Evolutionary conservation across 2,329 filamentous ascomycete genomes (phyloP).

Genomic region (Xylariaceae sp.): DNA sequence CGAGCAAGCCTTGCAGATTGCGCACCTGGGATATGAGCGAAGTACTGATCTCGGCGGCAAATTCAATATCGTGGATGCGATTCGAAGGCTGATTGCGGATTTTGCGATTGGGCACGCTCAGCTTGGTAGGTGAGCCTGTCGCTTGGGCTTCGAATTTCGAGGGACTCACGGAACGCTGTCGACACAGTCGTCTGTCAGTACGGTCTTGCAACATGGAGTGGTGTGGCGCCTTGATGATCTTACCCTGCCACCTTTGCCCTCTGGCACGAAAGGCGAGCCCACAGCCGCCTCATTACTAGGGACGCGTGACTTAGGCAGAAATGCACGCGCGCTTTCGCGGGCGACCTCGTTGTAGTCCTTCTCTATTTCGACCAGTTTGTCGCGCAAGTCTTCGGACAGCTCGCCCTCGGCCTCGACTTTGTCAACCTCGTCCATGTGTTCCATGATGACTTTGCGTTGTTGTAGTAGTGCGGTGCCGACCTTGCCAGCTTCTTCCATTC

Average conservation of each 20-base stretch:
- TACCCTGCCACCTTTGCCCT: slow-evolving; percentile 53
- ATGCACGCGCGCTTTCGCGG: slow-evolving; percentile 81
- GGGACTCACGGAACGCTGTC: slow-evolving; percentile 66
- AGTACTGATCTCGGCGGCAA: slow-evolving; percentile 96
- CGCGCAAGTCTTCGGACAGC: slow-evolving; percentile 76
- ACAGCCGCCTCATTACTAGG: slow-evolving; percentile 63
- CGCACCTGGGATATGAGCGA: slow-evolving; percentile 92
- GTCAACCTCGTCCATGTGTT: slow-evolving; percentile 82
- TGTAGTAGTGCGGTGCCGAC: slow-evolving; percentile 79
- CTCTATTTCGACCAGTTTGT: slow-evolving; percentile 82
- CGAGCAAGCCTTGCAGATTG: slow-evolving; percentile 78
- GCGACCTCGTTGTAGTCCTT: slow-evolving; percentile 94
- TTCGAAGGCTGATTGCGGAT: slow-evolving; percentile 86
- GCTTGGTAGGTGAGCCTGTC: slow-evolving; percentile 82
- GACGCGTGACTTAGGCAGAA: slow-evolving; percentile 79
- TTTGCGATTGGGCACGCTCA: slow-evolving; percentile 81
- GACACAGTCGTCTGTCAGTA: slow-evolving; percentile 12
- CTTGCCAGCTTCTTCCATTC: slow-evolving; percentile 87
- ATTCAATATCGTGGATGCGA: slow-evolving; percentile 92
- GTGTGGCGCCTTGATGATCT: slow-evolving; percentile 24
- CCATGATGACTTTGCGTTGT: slow-evolving; percentile 79
- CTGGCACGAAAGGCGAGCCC: slow-evolving; percentile 52
- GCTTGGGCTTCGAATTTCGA: slow-evolving; percentile 82
- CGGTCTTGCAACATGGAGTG: neutral
- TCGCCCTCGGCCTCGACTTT: slow-evolving; percentile 72